phyloP scores from a whole-genome alignment of 2,329 filamentous ascomycete genomes.

The Pestalotiopsis sp. region DNA sequence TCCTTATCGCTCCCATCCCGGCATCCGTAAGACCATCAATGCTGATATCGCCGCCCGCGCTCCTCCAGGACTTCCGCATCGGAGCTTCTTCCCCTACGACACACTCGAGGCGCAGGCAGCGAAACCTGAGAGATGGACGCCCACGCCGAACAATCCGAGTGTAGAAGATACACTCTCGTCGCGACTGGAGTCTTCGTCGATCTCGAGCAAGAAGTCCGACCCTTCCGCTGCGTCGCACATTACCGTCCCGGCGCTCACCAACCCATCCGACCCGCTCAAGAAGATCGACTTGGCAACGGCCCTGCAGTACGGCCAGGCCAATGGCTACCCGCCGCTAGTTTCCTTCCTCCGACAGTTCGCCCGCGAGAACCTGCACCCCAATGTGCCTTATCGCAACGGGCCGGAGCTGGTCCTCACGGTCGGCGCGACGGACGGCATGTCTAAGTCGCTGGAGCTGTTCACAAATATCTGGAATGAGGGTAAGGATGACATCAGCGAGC shows the following conservation, averaged over 20 bases:
- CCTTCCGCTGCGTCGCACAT: constrained; percentile 53
- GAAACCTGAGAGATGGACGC: constrained; percentile 72
- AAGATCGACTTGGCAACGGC: constrained; percentile 83
- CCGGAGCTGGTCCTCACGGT: constrained; percentile 79
- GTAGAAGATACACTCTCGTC: constrained; percentile 35
- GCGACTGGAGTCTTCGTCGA: constrained; percentile 37
- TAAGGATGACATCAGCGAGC: constrained; percentile 66
- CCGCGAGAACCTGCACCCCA: constrained; percentile 76
- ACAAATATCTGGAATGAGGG: constrained; percentile 75
- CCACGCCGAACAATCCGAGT: constrained; percentile 64
- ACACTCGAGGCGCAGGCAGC: constrained; percentile 84
- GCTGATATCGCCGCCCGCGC: neutral
- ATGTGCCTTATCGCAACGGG: constrained; percentile 75
- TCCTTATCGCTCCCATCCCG: constrained; percentile 8
- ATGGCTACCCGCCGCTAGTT: constrained; percentile 79
- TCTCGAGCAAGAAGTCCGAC: constrained; percentile 25
- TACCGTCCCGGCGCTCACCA: constrained; percentile 61
- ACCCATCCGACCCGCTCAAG: constrained; percentile 58
- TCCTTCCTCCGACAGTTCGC: constrained; percentile 80
- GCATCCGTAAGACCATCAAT: neutral
- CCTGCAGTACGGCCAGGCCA: constrained; percentile 83
- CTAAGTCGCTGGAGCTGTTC: constrained; percentile 76
- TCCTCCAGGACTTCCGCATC: constrained; percentile 72
- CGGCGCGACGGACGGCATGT: constrained; percentile 84
- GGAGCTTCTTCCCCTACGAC: constrained; percentile 85